Base-by-base conservation (phyloP, 2,329 filamentous ascomycete genomes). In the Claviceps capensis region DNA sequence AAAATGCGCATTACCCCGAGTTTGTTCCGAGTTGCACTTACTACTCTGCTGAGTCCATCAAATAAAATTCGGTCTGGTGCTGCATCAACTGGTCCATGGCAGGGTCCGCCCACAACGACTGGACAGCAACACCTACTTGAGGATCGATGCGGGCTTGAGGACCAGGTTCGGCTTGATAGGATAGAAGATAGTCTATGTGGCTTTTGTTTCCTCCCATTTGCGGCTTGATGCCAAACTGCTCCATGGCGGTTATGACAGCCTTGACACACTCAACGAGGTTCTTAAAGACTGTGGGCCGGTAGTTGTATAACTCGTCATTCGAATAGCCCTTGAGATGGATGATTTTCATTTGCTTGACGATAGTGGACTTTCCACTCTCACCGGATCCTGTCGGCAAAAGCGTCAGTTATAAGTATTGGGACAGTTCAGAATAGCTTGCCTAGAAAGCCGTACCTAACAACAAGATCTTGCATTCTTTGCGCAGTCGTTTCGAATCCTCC, bases 331-430 rank as follows among this genome's bases (percentile, higher is more conserved):
- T 95, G 63, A 97, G 85, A 65, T 98, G 93, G 64, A 98, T 97
- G 62, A 98, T 98, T 72, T 97, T 98, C 93, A 98, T 98, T 76
- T 98, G 93, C 71, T 98, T 98, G 60, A 98, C 93, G 62, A 98
- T 97, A 9, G 93, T 98, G 53, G 93, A 97, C 72, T 98, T 98
- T 60, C 93, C 93, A 70, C 91, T 97, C 74, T 98, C 93, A 59
- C 93, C 93, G 58, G 93, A 97, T 59, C 93, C 93, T 96, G 67
- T 59, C 36, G 52, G 37, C 26, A 37, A 11, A 43, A 42, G n/a
- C 19, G 55, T 63, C 48, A 62, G 60, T 53, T 34, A 55, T 38
- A 17, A 41, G 41, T 9, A 14, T 17, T 11, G 11, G 9, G 11
- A 16, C 13, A 38, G 22, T 26, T 4, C 17, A 23, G 30, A 23